These are phyloP conservation scores for Micractinium conductrix DNA, from an alignment of 139 green algal species.

Conservation along the genomic window DNA sequence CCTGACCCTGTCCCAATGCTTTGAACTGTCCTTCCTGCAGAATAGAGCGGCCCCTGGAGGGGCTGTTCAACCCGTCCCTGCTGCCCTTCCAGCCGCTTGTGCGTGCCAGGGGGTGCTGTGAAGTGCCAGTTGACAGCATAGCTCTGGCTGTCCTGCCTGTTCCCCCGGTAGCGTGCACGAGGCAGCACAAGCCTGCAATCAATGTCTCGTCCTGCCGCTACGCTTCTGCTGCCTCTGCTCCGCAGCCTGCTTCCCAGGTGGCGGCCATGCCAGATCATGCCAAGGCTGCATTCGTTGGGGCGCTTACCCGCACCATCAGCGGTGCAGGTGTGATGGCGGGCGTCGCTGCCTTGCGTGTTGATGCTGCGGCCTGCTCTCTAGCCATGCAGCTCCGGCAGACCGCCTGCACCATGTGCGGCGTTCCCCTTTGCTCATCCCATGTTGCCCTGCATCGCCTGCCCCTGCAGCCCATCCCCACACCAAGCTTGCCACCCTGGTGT, in stretches of 20 bases:
- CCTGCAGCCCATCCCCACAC: slow-evolving; percentile 22
- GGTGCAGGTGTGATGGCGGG: slow-evolving; percentile 9
- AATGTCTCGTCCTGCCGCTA: background rate
- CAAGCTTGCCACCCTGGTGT: slow-evolving; percentile 89
- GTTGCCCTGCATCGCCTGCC: background rate
- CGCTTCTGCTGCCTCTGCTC: background rate
- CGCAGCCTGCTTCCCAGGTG: slow-evolving; percentile 12
- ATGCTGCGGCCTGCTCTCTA: too few species aligned
- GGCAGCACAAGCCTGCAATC: background rate
- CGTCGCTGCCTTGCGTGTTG: background rate
- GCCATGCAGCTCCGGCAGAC: too few species aligned
- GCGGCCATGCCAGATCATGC: background rate
- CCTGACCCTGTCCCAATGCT: too few species aligned
- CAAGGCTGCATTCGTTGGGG: slow-evolving; percentile 5
- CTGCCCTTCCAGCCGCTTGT: slow-evolving; percentile 78
- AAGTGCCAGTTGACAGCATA: too few species aligned
- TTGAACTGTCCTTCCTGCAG: background rate
- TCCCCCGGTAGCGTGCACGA: background rate
- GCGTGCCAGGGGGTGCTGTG: too few species aligned
- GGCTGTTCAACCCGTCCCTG: slow-evolving; percentile 67
- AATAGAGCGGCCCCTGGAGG: slow-evolving; percentile 77
- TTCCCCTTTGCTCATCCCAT: too few species aligned
- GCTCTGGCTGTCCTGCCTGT: background rate
- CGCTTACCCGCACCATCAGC: slow-evolving; percentile 19
- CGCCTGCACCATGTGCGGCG: too few species aligned